phyloP scores from a whole-genome alignment of 441 rosid genomes.

The Brassica hybrid region DNA sequence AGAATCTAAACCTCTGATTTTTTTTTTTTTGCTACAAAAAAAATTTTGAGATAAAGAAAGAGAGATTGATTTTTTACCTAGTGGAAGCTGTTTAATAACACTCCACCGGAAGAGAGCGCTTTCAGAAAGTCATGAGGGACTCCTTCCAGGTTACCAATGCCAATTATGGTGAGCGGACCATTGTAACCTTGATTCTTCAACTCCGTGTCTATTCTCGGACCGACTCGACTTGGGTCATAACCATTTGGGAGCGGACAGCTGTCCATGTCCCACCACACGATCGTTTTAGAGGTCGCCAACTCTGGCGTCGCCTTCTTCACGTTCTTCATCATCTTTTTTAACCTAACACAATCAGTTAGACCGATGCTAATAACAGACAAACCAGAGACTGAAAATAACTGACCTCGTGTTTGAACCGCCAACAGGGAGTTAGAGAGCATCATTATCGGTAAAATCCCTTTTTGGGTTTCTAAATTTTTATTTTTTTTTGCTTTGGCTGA shows the following conservation, averaged over 20 bases:
- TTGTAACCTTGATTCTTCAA: not conserved
- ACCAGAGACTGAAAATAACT: too few species aligned
- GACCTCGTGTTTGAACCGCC: too few species aligned
- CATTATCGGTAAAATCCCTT: too few species aligned
- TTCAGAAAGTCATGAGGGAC: not conserved
- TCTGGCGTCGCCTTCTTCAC: not conserved
- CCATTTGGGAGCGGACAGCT: not conserved
- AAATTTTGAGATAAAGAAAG: not conserved
- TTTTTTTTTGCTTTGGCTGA: too few species aligned
- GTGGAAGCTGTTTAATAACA: not conserved
- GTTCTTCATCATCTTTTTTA: not conserved
- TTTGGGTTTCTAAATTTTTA: too few species aligned
- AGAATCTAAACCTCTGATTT: not conserved
- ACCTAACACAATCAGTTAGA: too few species aligned
- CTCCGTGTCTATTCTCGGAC: not conserved
- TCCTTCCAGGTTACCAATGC: not conserved
- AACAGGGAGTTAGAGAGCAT: too few species aligned
- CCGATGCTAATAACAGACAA: too few species aligned
- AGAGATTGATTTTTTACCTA: not conserved
- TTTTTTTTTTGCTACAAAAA: too few species aligned
- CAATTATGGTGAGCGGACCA: not conserved
- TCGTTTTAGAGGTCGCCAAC: not conserved
- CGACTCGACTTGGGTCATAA: not conserved
- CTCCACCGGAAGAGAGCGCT: not conserved
- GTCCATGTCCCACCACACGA: slow-evolving; percentile 1